Conservation (phyloP, 305 asterid genomes). For the Solanum hybrid region DNA sequence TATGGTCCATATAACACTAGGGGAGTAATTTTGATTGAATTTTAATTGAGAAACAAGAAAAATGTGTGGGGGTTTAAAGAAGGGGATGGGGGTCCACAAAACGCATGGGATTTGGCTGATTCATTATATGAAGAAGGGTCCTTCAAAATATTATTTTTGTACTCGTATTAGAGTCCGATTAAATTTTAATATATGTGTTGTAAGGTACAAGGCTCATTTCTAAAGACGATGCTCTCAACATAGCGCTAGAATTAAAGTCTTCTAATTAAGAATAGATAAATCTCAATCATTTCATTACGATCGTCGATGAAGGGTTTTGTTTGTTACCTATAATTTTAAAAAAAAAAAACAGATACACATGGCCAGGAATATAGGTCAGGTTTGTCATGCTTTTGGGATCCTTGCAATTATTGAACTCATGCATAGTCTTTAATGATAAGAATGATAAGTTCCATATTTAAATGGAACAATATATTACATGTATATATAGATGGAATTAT, state of each 20-base stretch:
- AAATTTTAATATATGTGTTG: not conserved
- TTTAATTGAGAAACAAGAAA: not conserved
- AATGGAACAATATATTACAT: not conserved
- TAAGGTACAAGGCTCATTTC: not conserved
- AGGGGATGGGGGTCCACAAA: not conserved
- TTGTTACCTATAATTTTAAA: not conserved
- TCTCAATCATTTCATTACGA: not conserved
- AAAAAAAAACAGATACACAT: slow-evolving; percentile 2
- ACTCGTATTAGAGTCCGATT: rapidly evolving
- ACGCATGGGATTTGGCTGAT: not conserved
- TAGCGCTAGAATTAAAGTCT: rapidly evolving
- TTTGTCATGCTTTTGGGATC: slow-evolving; percentile 54
- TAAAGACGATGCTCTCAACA: not conserved
- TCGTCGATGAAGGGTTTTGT: not conserved
- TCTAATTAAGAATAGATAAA: not conserved
- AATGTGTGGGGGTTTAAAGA: not conserved
- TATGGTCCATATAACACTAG: not conserved
- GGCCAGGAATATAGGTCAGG: slow-evolving; percentile 23
- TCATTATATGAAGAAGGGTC: not conserved
- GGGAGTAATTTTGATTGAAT: not conserved
- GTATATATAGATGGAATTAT: not conserved
- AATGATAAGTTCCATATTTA: slow-evolving; percentile 8
- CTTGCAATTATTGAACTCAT: slow-evolving; percentile 45
- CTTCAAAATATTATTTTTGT: not conserved
- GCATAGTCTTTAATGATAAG: slow-evolving; percentile 33